Conservation (phyloP, 2,329 filamentous ascomycete genomes). For the Monosporascus sp. region DNA sequence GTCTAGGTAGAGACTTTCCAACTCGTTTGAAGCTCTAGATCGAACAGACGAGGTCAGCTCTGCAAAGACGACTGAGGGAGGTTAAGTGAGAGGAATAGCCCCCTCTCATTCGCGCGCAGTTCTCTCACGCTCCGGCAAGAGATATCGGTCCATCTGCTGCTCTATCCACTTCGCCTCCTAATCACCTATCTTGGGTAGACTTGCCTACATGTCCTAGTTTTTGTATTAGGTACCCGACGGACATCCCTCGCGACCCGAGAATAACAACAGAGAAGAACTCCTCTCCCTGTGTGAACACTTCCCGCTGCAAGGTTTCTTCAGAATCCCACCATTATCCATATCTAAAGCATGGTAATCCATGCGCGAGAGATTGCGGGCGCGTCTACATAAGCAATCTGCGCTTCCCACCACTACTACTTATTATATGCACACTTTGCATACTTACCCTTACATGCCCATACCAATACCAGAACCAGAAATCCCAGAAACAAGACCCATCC, state of each 20-base stretch:
- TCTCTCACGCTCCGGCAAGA: background rate
- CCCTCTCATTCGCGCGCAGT: background rate
- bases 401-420: no score
- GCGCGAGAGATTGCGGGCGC: no score
- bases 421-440: background rate
- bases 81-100: background rate
- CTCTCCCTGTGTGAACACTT: background rate
- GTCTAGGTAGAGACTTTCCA: background rate
- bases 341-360: no score
- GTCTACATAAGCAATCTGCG: no score
- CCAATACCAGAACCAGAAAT: background rate
- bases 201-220: background rate
- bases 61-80: background rate
- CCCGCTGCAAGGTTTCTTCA: no score
- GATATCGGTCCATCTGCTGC: background rate
- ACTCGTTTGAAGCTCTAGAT: background rate
- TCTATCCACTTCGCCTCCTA: background rate
- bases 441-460: background rate
- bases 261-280: background rate
- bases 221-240: background rate
- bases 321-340: no score
- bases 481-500: background rate
- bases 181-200: background rate
- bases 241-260: background rate
- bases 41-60: background rate